Evolutionary conservation across 768 basidiomycete genomes (phyloP), one percentile per base, ranked within the genome.

Genomic region (Lepiota brunneoincarnata): DNA sequence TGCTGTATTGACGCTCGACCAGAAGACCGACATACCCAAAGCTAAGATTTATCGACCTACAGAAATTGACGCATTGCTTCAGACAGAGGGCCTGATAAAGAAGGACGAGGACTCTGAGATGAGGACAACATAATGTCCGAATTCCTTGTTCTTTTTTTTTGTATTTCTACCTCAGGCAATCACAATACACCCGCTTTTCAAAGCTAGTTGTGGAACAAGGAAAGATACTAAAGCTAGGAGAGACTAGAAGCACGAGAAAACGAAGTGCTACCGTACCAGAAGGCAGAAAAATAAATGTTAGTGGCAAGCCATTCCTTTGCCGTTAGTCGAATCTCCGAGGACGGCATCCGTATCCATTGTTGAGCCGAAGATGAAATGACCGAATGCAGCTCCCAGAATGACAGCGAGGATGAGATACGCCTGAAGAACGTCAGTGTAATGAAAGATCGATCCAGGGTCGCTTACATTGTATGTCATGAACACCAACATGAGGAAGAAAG

Each of bases 401-500:
- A 91, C 87, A 1, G 94, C 84, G 24, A 80, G 64, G 63, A 96
- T 91, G 31, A 96, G 83, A 62, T 93, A 96, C 31, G 88, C 92
- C 92, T 94, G 59, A 1, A 42, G 10, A 24, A 7, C 14, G 31
- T 57, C 10, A 46, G 18, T 6, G 40, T 15, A 47, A 49, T 18
- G 35, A 53, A 34, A 37, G 23, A 37, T 17, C 1, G 17, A 28
- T 28, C 31, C 24, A 21, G 10, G 20, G 15, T 12, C n/a, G 73
- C 89, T 63, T 55, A 93, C 91, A 60, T 97, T 97, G 72, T 95
- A 97, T 4, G 93, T 96, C 93, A 97, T 96, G 70, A 93, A 94
- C 37, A 96, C 85, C 54, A 97, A 75, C 93, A 97, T 97, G 65
- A 93, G 81, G 80, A 92, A 91, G 76, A 89, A 90, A 34, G 90